Evolutionary conservation across 371 early-diverging fungal species (phyloP), one percentile per base, ranked within the genome.

Genomic region (Mortierella sp.): DNA sequence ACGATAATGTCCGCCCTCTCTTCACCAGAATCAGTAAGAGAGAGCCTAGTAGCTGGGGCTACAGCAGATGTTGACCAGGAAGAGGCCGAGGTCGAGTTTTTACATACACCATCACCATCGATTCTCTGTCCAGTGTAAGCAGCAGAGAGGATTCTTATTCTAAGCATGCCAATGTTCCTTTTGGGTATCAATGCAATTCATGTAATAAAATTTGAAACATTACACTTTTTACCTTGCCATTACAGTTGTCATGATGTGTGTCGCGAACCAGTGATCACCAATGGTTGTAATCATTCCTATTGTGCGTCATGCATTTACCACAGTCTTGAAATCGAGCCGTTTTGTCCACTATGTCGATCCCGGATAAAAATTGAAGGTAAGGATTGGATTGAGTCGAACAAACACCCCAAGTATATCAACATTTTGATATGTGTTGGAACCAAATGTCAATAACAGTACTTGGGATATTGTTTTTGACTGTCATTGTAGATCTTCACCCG

Each of bases 241-340:
- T 16, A 10, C 53, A 91, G 89, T 43, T 92, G 92, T 64, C 87
- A 88, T 24, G 91, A 90, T 60, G 88, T 88, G 24, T 90, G 79
- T 73, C 74, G 72, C 22, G 88, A 90, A 10, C 91, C 92, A 0
- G 82, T 90, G 40, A 92, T 92, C 67, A 89, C 88, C n/a, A 70
- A 67, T 40, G 85, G 77, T 15, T 92, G 92, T 78, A 84, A 89
- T 70, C 92, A 92, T 72, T 88, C 89, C 10, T 92, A 88, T 83
- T 91, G 91, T 78, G 76, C 84, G 1, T 64, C 83, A 0, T 91
- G 89, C 60, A 87, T 88, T 41, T 84, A 80, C 66, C 84, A 88
- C 69, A 78, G 84, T 43, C 61, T 92, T 7, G 85, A 88, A 60
- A 70, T 83, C 43, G 91, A 91, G 58, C 74, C 87, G 9, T 86